Conservation (phyloP, 2,329 filamentous ascomycete species). For the Ascomycota sp. region DNA sequence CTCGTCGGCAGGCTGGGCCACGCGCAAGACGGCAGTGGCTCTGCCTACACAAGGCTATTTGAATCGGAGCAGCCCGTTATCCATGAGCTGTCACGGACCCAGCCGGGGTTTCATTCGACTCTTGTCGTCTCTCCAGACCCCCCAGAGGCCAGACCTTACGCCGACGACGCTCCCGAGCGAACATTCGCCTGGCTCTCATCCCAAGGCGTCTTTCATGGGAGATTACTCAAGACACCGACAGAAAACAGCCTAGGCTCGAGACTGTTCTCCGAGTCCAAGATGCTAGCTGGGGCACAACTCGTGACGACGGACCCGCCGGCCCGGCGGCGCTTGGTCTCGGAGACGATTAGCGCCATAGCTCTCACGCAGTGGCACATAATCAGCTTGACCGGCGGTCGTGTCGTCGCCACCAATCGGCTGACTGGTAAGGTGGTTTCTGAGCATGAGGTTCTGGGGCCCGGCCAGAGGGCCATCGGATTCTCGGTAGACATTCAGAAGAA, state of each 20-base stretch:
- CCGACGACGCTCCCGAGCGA: slow-evolving; percentile 42
- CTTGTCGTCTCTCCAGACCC: slow-evolving; percentile 59
- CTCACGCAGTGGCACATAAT: slow-evolving; percentile 89
- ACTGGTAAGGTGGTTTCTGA: slow-evolving; percentile 74
- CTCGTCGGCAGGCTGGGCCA: slow-evolving; percentile 57
- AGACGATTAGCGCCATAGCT: slow-evolving; percentile 56
- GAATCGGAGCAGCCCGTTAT: slow-evolving; percentile 62
- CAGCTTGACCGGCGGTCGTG: slow-evolving; percentile 55
- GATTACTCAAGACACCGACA: slow-evolving; percentile 38
- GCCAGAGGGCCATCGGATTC: slow-evolving; percentile 60
- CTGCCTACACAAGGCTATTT: slow-evolving; percentile 71
- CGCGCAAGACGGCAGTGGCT: slow-evolving; percentile 57
- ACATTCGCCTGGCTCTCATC: slow-evolving; percentile 79
- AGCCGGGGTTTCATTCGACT: slow-evolving; percentile 35
- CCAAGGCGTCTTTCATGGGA: slow-evolving; percentile 75
- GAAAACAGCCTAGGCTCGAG: slow-evolving; percentile 43
- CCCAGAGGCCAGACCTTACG: slow-evolving; percentile 28
- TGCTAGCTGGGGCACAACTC: slow-evolving; percentile 53
- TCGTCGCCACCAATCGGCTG: slow-evolving; percentile 70
- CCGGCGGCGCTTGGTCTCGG: slow-evolving; percentile 42
- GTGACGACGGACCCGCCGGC: slow-evolving; percentile 42
- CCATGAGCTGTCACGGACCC: slow-evolving; percentile 42
- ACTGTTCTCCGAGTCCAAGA: slow-evolving; percentile 57
- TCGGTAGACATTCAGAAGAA: slow-evolving; percentile 83
- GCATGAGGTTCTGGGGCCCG: slow-evolving; percentile 60